phyloP scores from a whole-genome alignment of 2,329 filamentous ascomycete genomes.

The Colletotrichum spaethianum region DNA sequence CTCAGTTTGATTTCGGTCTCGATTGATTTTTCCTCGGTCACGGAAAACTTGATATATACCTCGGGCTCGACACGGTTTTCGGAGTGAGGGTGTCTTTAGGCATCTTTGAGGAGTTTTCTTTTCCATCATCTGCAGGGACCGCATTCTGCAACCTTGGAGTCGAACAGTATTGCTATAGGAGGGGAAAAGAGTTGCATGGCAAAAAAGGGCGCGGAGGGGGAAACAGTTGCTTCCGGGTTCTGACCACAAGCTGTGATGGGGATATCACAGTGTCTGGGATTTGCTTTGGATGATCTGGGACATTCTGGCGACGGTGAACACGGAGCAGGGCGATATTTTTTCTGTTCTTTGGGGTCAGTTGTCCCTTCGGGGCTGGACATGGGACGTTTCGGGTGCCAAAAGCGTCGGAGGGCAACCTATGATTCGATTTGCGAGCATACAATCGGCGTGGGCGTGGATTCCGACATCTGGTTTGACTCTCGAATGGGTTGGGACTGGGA shows the following conservation, averaged over 20 bases:
- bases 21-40: conserved; percentile 39
- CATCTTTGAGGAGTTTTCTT: conserved; percentile 42
- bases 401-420: conserved; percentile 39
- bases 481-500: conserved; percentile 37
- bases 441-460: conserved; percentile 40
- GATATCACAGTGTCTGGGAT: conserved; percentile 33
- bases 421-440: conserved; percentile 41
- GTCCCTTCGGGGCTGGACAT: conserved; percentile 34
- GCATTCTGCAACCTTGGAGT: conserved; percentile 42
- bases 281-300: conserved; percentile 33
- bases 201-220: conserved; percentile 25
- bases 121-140: conserved; percentile 35
- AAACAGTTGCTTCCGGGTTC: conserved; percentile 19
- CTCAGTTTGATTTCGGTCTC: conserved; percentile 39
- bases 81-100: conserved; percentile 42
- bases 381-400: conserved; percentile 35
- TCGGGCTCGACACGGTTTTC: conserved; percentile 38
- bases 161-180: conserved; percentile 38
- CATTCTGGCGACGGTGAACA: conserved; percentile 37
- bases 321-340: conserved; percentile 32
- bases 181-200: conserved; percentile 36
- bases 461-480: conserved; percentile 40
- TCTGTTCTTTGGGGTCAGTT: conserved; percentile 24
- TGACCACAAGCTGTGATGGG: conserved; percentile 23
- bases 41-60: conserved; percentile 43